These are phyloP conservation scores for Rhexocercosporidium sp. DNA, from an alignment of 2,329 filamentous ascomycete species.

Conservation along the genomic window DNA sequence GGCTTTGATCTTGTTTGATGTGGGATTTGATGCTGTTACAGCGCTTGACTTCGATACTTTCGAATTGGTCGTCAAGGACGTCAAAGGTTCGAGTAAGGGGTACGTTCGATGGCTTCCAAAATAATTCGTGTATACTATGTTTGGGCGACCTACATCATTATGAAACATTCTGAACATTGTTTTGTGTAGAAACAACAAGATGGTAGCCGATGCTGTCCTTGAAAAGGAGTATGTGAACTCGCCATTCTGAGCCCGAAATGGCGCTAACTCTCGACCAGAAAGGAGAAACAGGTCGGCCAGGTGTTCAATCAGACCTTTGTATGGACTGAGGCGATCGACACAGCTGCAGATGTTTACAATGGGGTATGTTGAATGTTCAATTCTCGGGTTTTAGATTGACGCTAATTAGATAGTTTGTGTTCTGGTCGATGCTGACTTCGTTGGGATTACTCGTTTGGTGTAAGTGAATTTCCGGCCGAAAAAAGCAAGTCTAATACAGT, in stretches of 20 bases:
- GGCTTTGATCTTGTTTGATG: constrained; percentile 92
- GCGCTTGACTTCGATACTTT: constrained; percentile 89
- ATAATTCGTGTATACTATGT: constrained; percentile 66
- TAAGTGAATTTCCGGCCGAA: constrained; percentile 55
- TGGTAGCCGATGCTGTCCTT: constrained; percentile 54
- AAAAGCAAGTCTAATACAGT: constrained; percentile 21
- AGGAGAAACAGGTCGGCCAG: constrained; percentile 73
- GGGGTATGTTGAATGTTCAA: constrained; percentile 62
- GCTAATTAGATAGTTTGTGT: constrained; percentile 70
- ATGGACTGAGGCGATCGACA: constrained; percentile 77
- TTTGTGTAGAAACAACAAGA: constrained; percentile 47
- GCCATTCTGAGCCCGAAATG: constrained; percentile 29
- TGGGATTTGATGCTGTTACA: constrained; percentile 95
- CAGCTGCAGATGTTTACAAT: constrained; percentile 87
- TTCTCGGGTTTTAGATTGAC: constrained; percentile 24
- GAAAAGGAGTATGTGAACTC: constrained; percentile 74
- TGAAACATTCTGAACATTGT: constrained; percentile 42
- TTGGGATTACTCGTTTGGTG: constrained; percentile 92
- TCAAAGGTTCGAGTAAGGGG: constrained; percentile 93
- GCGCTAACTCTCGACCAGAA: constrained; percentile 56
- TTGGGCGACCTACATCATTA: constrained; percentile 32
- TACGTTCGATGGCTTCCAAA: constrained; percentile 96
- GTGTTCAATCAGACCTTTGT: constrained; percentile 76
- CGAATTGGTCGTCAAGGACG: constrained; percentile 86
- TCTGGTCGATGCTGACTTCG: constrained; percentile 94